Base-by-base conservation (phyloP, 805 yeast species). In the Phaffomyces opuntiae region DNA sequence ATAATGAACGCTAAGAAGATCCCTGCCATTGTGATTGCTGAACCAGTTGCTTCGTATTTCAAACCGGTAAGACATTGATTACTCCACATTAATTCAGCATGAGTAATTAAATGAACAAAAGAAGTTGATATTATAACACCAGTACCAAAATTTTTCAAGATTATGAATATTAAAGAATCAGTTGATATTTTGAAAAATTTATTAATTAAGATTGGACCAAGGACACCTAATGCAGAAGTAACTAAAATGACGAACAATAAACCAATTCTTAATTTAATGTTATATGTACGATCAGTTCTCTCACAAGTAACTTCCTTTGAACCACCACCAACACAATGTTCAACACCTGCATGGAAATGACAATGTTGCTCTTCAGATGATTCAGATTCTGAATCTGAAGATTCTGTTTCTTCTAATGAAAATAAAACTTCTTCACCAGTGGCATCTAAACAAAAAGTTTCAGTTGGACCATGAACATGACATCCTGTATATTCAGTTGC, bases 271-370 rank as follows among this genome's bases (percentile, higher is more conserved):
- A 53, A 41, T 14, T 49, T 49, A 12, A 51, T 51, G 36, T 53
- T 41, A 35, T 53, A 53, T 29, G 51, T 49, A 34, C 51, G 44
- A 24, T 49, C 50, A 11, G 21, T 42, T 32, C 37, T 41, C 35
- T 47, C 52, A 47, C 57, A 53, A 9, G 52, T 39, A 11, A 43
- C 24, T 25, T 46, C 53, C n/a, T 29, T 39, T 16, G 45, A 43
- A 26, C 50, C 54, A 35, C 54, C 54, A 35, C 54, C 54, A 24
- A 45, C 46, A 52, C 57, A 53, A 33, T 53, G 57, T 31, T 53
- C 55, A 21, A 53, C 54, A 40, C 57, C 57, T 27, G 57, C 57
- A 42, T 53, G 57, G 50, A 52, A 53, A 40, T 53, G 57, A 46
- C 57, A 53, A 29, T 29, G 31, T 29, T 29, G 14, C 2, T 14